Percentiles rank a stretch among this genome's conserved stretches.
Conservation (phyloP, 495 filamentous ascomycete species). For the Xylaria acuta region DNA sequence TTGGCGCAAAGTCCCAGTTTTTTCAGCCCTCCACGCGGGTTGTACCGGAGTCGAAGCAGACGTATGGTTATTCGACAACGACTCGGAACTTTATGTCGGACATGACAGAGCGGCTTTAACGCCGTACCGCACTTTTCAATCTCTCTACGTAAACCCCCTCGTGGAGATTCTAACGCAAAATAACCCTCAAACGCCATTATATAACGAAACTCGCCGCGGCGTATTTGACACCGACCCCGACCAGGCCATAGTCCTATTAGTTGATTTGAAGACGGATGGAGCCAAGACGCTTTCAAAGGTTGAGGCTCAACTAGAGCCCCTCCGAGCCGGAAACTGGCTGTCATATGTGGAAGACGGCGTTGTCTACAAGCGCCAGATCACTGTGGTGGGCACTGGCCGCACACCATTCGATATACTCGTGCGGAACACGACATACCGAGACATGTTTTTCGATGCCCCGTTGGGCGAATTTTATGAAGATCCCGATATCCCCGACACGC, state of each 20-base stretch:
- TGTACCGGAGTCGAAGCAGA: constrained; percentile 85
- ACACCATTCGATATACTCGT: constrained; percentile 69
- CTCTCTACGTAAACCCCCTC: constrained; percentile 70
- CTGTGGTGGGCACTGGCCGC: constrained; percentile 80
- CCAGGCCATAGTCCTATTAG: constrained; percentile 71
- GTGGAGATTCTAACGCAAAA: constrained; percentile 59
- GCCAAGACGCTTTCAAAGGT: constrained; percentile 60
- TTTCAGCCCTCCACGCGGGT: constrained; percentile 67
- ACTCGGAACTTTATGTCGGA: constrained; percentile 63
- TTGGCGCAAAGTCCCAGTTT: constrained; percentile 76
- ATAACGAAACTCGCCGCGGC: constrained; percentile 54
- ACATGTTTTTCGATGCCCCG: constrained; percentile 74
- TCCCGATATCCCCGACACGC: constrained; percentile 20
- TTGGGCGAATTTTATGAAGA: constrained; percentile 53
- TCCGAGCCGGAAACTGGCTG: constrained; percentile 67
- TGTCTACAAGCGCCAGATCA: constrained; percentile 64
- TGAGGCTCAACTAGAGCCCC: constrained; percentile 66
- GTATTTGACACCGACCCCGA: constrained; percentile 65
- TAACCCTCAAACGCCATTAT: constrained; percentile 57
- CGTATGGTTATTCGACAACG: constrained; percentile 79
- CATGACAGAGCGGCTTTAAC: constrained; percentile 60
- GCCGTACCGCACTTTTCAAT: constrained; percentile 62
- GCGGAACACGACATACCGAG: constrained; percentile 57
- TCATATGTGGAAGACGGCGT: constrained; percentile 61
- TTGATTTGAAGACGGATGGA: constrained; percentile 72